Base-by-base conservation (phyloP, 805 yeast species). In the Pichia phayaonensis region DNA sequence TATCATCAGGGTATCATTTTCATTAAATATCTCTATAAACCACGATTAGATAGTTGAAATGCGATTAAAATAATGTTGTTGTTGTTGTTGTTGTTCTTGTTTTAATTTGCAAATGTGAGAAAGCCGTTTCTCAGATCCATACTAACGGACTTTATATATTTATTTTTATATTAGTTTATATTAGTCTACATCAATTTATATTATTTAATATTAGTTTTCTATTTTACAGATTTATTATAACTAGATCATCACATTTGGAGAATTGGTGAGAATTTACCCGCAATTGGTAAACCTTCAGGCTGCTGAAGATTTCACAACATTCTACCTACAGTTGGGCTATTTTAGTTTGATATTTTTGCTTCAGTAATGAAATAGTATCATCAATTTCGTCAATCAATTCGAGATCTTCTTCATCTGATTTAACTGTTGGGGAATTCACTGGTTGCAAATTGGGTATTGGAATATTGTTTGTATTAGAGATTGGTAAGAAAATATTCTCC, bases 321-420 rank as follows among this genome's bases (percentile, higher is more conserved):
- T 12, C 16, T 13, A 16, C 8, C 15, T 8, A 46, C 34, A 16
- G 23, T 23, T 8, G 46, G 20, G n/a, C n/a, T 16, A 16, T n/a
- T 42, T 54, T 51, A 10, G 27, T 31, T 22, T 47, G 50, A 47
- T 49, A 54, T 45, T 44, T 45, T 22, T 27, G 22, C 29, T 43
- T 40, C 36, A 54, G 46, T 4, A 51, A 8, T 15, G 43, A 34
- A 23, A 54, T 54, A 4, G 56, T 54, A 34, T 54, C 54, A 21
- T 48, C 47, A 8, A 16, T 41, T 27, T 38, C 43, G 6, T 44
- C 23, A 6, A 23, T 26, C n/a, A n/a, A 11, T 15, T 46, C 38
- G 11, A n/a, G 5, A 27, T 36, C 12, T 13, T 22, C 21, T 24
- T 39, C 26, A 20, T 26, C 39, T 3, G 21, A 26, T 24, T 18